These are phyloP conservation scores for Aristolochia contorta DNA, from an alignment of 164 flowering plant species.

Conservation along the genomic window DNA sequence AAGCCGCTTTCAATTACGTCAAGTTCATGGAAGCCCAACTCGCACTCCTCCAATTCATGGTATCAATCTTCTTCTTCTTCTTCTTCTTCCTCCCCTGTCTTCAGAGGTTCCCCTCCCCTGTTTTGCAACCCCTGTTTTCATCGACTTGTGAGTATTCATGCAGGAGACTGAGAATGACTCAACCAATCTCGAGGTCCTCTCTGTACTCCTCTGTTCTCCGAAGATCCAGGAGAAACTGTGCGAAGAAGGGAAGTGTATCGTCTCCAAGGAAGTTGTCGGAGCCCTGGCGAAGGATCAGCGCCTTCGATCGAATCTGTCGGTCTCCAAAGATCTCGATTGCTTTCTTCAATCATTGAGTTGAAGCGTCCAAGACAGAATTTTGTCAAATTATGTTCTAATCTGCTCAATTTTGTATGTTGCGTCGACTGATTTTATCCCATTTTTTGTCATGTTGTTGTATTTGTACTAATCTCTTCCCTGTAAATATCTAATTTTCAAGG, in stretches of 20 bases:
- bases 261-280: conserved; percentile 24
- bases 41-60: conserved; percentile 40
- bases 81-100: neutral
- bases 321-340: conserved; percentile 6
- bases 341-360: conserved; percentile 1
- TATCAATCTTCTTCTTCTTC: conserved; percentile 8
- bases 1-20: conserved; percentile 69
- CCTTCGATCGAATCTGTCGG: conserved; percentile 8
- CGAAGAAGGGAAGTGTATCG: conserved; percentile 48
- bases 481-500: conserved; percentile 7
- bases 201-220: conserved; percentile 26
- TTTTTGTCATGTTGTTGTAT: neutral
- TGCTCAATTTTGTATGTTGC: neutral
- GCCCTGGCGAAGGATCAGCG: conserved; percentile 18
- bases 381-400: neutral
- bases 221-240: conserved; percentile 55
- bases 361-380: neutral
- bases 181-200: conserved; percentile 10
- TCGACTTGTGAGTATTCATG: conserved; percentile 4
- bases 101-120: no score
- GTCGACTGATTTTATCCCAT: neutral
- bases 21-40: conserved; percentile 70
- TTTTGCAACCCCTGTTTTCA: no score
- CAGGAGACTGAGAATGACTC: conserved; percentile 15
- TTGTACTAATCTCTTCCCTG: neutral